phyloP scores from a whole-genome alignment of 2,329 filamentous ascomycete species.

The Colletotrichum kahawae region DNA sequence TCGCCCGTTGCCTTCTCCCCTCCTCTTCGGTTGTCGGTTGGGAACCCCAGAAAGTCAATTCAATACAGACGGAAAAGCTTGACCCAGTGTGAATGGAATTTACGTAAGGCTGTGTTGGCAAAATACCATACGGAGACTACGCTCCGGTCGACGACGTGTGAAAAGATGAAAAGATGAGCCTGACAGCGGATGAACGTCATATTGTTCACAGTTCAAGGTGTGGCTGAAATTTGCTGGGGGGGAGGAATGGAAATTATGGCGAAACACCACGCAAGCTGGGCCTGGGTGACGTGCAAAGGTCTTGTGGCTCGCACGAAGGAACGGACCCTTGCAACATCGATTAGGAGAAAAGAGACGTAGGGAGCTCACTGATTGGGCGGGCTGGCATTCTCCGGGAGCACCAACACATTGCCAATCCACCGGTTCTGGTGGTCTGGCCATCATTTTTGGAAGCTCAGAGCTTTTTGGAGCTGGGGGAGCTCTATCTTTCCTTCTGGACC shows the following conservation, averaged over 20 bases:
- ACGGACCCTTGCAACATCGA: slow-evolving; percentile 2
- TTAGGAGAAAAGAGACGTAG: background rate
- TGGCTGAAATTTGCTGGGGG: background rate
- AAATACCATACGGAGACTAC: background rate
- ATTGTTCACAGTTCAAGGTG: background rate
- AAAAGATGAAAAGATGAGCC: background rate
- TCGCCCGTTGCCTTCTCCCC: background rate
- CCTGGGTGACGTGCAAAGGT: slow-evolving; percentile 13
- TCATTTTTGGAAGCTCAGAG: background rate
- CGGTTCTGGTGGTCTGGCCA: background rate
- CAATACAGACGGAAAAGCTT: background rate
- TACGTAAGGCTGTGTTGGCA: background rate
- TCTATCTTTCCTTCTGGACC: background rate
- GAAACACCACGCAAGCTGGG: background rate
- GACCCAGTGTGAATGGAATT: background rate
- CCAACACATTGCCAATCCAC: background rate
- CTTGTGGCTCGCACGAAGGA: slow-evolving; percentile 17
- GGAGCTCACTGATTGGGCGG: slow-evolving; percentile 11
- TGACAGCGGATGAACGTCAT: background rate
- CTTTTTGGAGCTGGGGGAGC: background rate
- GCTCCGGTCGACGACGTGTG: background rate
- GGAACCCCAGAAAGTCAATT: slow-evolving; percentile 2
- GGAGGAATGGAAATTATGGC: background rate
- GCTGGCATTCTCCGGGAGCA: background rate
- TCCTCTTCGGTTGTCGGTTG: background rate